phyloP scores from a whole-genome alignment of 495 filamentous ascomycete genomes.

The Melanomma pulvis-pyrius region DNA sequence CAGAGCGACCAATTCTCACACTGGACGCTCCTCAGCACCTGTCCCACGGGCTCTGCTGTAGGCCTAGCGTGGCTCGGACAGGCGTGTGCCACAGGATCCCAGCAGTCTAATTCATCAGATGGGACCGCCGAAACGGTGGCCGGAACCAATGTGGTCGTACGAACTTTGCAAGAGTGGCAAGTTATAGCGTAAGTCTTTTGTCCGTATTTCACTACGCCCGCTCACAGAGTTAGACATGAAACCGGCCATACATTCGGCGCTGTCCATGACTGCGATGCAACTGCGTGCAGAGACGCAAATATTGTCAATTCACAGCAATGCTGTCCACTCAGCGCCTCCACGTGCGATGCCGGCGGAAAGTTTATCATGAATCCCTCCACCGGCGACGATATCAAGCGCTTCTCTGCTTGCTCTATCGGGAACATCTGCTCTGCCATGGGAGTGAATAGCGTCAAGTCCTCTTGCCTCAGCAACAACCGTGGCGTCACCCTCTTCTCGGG shows the following conservation, averaged over 20 bases:
- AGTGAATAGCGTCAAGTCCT: slow-evolving; percentile 73
- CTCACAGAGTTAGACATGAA: slow-evolving; percentile 61
- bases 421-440: slow-evolving; percentile 93
- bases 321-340: slow-evolving; percentile 71
- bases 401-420: slow-evolving; percentile 86
- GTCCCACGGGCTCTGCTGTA: slow-evolving; percentile 82
- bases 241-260: slow-evolving; percentile 94
- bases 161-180: slow-evolving; percentile 86
- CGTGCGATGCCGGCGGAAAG: slow-evolving; percentile 72
- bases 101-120: slow-evolving; percentile 51
- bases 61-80: slow-evolving; percentile 93
- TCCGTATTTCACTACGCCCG: background rate
- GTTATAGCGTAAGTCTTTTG: slow-evolving; percentile 68
- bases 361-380: slow-evolving; percentile 98
- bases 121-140: slow-evolving; percentile 67
- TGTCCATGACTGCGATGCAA: slow-evolving; percentile 81
- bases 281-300: slow-evolving; percentile 64
- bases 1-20: slow-evolving; percentile 79
- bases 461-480: slow-evolving; percentile 79
- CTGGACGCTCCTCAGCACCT: slow-evolving; percentile 90
- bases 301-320: slow-evolving; percentile 74
- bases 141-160: slow-evolving; percentile 87
- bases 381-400: slow-evolving; percentile 66
- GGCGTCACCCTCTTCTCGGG: slow-evolving; percentile 83
- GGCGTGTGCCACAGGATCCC: slow-evolving; percentile 63